These are phyloP conservation scores for Spathaspora arborariae DNA, from an alignment of 805 yeast genomes.

Conservation along the genomic window DNA sequence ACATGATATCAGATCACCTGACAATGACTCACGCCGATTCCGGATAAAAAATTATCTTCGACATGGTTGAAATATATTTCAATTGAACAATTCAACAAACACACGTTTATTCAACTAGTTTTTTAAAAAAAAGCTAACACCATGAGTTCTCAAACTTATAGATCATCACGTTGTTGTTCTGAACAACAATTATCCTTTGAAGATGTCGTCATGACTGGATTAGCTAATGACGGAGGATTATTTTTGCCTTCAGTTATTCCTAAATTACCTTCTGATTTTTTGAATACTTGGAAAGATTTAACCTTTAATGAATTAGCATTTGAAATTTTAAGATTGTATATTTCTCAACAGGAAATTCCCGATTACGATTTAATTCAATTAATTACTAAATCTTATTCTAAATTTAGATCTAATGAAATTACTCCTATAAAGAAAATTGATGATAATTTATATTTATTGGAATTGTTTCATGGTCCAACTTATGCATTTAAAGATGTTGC, in stretches of 20 bases:
- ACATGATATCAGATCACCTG: background rate
- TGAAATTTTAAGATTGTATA: constrained; percentile 78
- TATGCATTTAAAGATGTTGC: constrained; percentile 99
- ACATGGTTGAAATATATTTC: too few relatives aligned
- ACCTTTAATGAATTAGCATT: constrained; percentile 85
- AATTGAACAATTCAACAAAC: too few relatives aligned
- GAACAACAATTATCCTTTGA: constrained; percentile 60
- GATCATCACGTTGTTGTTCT: constrained; percentile 70
- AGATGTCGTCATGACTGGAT: constrained; percentile 81
- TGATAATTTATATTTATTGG: constrained; percentile 68
- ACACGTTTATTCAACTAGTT: background rate
- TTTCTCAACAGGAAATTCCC: constrained; percentile 70
- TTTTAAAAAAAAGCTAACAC: background rate
- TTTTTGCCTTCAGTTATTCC: constrained; percentile 87
- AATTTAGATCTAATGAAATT: constrained; percentile 83
- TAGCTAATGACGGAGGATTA: constrained; percentile 96
- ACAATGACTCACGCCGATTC: constrained; percentile 1
- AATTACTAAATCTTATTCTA: constrained; percentile 73
- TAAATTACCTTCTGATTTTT: constrained; percentile 50
- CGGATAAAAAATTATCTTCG: background rate
- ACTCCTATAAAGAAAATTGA: constrained; percentile 78
- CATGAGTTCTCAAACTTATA: constrained; percentile 53
- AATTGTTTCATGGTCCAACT: constrained; percentile 98
- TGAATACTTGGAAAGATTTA: constrained; percentile 66
- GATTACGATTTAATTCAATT: constrained; percentile 60